These are phyloP conservation scores for Bretschneidera sinensis DNA, from an alignment of 345 rosid species.

Conservation along the genomic window DNA sequence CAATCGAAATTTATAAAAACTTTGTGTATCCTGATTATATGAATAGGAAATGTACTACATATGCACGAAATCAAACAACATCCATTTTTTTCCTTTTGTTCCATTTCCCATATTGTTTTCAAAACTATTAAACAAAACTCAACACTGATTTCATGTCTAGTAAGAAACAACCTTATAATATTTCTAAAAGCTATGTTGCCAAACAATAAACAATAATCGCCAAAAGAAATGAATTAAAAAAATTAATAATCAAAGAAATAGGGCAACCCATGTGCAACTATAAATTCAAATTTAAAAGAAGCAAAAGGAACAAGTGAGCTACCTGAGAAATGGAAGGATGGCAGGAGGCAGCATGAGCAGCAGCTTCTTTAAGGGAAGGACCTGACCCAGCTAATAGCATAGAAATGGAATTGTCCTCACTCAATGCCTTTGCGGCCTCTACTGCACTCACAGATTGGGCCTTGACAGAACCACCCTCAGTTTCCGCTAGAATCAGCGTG, in stretches of 20 bases:
- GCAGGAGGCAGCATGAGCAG: slow-evolving; percentile 61
- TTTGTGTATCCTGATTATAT: not conserved
- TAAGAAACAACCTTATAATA: too few species aligned
- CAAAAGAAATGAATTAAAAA: not conserved
- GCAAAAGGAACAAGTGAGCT: not conserved
- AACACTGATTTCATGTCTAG: not conserved
- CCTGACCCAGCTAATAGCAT: slow-evolving; percentile 86
- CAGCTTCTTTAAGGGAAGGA: slow-evolving; percentile 68
- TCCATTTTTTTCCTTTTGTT: not conserved
- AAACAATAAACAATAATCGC: not conserved
- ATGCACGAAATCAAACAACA: too few species aligned
- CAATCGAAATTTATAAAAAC: not conserved
- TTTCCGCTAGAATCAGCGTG: slow-evolving; percentile 76
- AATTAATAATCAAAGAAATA: not conserved
- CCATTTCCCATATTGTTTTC: not conserved
- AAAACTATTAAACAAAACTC: not conserved
- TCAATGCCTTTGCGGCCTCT: slow-evolving; percentile 62
- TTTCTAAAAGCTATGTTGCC: not conserved
- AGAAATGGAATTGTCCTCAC: slow-evolving; percentile 51
- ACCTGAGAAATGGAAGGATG: slow-evolving; percentile 83
- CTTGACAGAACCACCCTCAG: slow-evolving; percentile 67
- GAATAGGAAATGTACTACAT: not conserved
- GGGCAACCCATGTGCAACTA: too few species aligned
- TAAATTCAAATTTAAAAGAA: not conserved
- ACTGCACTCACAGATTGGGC: slow-evolving; percentile 63